Base-by-base conservation (phyloP, 306 rosid genomes). In the Astragalus membranaceus region DNA sequence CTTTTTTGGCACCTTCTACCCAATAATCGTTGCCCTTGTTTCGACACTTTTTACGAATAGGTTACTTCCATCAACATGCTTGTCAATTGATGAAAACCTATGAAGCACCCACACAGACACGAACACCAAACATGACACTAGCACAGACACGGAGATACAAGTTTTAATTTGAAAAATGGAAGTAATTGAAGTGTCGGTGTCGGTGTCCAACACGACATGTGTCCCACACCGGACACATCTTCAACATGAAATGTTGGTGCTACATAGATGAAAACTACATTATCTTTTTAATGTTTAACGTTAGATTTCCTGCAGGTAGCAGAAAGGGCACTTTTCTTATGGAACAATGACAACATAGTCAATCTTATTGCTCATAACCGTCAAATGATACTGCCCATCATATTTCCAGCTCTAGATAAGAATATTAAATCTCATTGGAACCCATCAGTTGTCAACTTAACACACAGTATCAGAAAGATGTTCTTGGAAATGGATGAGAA, bases 281-380 rank as follows among this genome's bases (percentile, higher is more conserved):
- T 70, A 37, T 43, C 11, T 35, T n/a, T 26, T 14, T 53, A 10
- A 35, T 14, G 20, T 46, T 47, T 32, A 39, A 66, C 33, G 46
- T 49, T 49, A 30, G 52, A 71, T 66, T 54, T 48, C 73, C 84
- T 62, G 30, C 92, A 94, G 98, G 98, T 94, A 57, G 84, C 98
- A 76, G 98, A 94, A 79, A 94, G 97, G 86, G 87, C 90, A 43
- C 96, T 94, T 75, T 88, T 88, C 96, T 83, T 90, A 42, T 94
- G 98, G 98, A 94, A 90, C 85, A 94, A 88, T 9, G 97, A 88
- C 72, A 89, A 82, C 64, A 85, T 90, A 41, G 85, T 90, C 49
- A 88, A 84, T 88, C 80, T 90, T 80, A 85, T 90, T 43, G 92
- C 87, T 3, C 94, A 88, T 75, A 90, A 94, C 72, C 89, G 95